Conservation (phyloP, 2,329 filamentous ascomycete species). For the Macrophomina tecta region DNA sequence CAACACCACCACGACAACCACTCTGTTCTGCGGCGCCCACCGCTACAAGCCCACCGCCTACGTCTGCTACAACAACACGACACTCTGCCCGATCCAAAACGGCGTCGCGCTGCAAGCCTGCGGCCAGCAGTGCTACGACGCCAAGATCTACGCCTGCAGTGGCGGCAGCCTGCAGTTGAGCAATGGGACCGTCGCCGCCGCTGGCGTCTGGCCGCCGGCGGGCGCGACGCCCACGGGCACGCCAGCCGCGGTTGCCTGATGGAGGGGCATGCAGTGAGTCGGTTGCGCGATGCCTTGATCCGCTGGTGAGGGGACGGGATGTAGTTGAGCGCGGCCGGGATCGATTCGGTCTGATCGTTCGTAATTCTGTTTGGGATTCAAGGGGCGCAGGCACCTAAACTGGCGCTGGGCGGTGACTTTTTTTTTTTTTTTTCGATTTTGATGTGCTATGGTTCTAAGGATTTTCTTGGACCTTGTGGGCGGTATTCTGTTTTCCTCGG, state of each 20-base stretch:
- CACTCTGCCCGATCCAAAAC: constrained; percentile 24
- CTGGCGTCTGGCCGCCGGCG: background rate
- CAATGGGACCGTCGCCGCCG: background rate
- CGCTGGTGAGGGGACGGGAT: no score
- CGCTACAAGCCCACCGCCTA: constrained; percentile 8
- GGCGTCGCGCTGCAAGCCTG: constrained; percentile 6
- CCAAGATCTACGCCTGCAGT: constrained; percentile 2
- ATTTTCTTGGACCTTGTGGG: background rate
- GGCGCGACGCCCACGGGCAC: constrained; percentile 3
- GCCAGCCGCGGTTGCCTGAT: background rate
- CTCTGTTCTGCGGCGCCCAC: constrained; percentile 14
- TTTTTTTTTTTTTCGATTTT: no score
- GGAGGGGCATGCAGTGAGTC: no score
- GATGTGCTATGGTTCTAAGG: background rate
- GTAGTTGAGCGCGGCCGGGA: no score
- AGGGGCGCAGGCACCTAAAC: no score
- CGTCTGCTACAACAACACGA: constrained; percentile 13
- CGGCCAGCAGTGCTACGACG: constrained; percentile 25
- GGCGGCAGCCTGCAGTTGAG: background rate
- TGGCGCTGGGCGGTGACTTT: no score
- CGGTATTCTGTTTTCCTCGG: no score
- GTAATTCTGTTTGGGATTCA: no score
- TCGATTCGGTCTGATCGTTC: no score
- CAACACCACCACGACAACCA: background rate
- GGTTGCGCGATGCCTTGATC: no score